Base-by-base conservation (phyloP, 352 stramenopile genomes). In the Phytopythium chamaehyphon region DNA sequence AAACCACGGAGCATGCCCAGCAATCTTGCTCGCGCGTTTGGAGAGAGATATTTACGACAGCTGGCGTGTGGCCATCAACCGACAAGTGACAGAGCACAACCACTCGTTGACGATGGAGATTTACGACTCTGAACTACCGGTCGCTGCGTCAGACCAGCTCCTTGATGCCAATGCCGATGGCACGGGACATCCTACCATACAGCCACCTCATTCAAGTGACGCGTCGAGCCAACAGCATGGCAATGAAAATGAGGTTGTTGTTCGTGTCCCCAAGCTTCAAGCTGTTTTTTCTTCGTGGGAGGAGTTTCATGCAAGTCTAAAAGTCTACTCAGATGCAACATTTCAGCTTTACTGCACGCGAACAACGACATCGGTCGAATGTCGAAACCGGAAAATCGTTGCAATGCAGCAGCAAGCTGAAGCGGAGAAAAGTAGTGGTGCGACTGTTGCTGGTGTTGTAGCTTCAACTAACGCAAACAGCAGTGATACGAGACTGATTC, bases 311-410 rank as follows among this genome's bases (percentile, higher is more conserved):
- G 52, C 61, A 19, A 72, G 43, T 11, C 51, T 91, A 3, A 74
- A 81, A 22, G 46, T 66, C 19, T 91, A 91, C 48, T 91, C 80
- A 0, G 72, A 80, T 40, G 59, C 54, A 15, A 88, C 80, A 8
- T 89, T 76, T 44, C 80, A 91, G 51, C 66, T 84, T 24, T 91
- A 91, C 48, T 78, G 80, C 18, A 89, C 77, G 7, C 70, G 80
- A 43, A 91, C 80, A 19, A 89, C 80, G 4, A 91, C 73, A 37
- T 91, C 80, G 21, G 77, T 80, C 2, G 64, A 73, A 10, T 76
- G 72, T 10, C 67, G 77, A 44, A 91, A 91, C 55, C 74, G 76
- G 38, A 89, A 89, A 57, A 89, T 89, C 40, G 35, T 66, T 2
- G 69, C 79, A 11, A 70, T 83, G 57, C 73, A 66, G 52, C 57